phyloP scores from a whole-genome alignment of 2,329 filamentous ascomycete genomes.

The Botrytis aclada region DNA sequence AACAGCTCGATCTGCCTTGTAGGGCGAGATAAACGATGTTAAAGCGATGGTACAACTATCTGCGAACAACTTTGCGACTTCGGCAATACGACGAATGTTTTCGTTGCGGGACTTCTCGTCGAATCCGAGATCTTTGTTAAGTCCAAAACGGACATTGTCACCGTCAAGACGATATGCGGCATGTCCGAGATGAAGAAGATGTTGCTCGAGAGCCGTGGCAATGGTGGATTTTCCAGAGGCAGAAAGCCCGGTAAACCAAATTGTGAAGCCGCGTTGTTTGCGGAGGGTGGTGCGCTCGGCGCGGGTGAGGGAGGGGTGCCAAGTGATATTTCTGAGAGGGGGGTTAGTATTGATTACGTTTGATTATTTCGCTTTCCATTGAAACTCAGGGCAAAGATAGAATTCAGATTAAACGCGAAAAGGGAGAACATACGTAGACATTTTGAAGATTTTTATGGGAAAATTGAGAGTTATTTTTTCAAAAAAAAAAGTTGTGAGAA shows the following conservation, averaged over 20 bases:
- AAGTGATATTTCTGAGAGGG: constrained; percentile 74
- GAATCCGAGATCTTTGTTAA: constrained; percentile 98
- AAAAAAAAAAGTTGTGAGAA: background rate
- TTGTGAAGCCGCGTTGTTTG: constrained; percentile 85
- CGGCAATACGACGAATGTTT: constrained; percentile 94
- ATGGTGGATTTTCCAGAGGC: constrained; percentile 97
- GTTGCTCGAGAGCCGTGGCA: constrained; percentile 93
- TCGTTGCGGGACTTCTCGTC: constrained; percentile 90
- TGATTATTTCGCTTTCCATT: background rate
- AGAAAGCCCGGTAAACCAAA: constrained; percentile 97
- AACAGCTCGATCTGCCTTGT: constrained; percentile 78
- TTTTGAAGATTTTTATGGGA: background rate
- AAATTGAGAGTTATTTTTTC: background rate
- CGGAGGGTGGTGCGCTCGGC: constrained; percentile 70
- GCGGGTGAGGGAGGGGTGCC: constrained; percentile 77
- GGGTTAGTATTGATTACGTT: constrained; percentile 1
- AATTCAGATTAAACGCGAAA: background rate
- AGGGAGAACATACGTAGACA: constrained; percentile 17
- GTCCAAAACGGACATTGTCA: constrained; percentile 96
- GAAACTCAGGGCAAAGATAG: too few relatives aligned
- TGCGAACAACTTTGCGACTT: constrained; percentile 91
- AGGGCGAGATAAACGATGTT: constrained; percentile 96
- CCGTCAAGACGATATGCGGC: constrained; percentile 92
- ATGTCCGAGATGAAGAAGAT: constrained; percentile 81
- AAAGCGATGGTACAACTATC: constrained; percentile 84